Base-by-base conservation (phyloP, 805 yeast genomes). In the Ogataea paradorogensis region DNA sequence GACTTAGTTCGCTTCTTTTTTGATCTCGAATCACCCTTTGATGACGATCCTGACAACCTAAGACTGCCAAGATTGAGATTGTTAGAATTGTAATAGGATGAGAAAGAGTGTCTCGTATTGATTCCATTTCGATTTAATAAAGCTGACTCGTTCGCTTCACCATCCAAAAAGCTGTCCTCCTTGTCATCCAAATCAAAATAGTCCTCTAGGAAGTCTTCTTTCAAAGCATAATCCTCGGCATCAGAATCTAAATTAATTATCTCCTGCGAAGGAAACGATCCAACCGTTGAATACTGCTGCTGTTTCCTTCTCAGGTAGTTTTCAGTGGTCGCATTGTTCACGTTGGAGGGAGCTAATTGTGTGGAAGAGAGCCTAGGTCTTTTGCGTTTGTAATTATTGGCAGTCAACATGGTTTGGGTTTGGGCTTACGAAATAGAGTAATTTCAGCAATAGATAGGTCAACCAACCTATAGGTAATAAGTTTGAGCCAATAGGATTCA, bases 1-100 rank as follows among this genome's bases (percentile, higher is more conserved):
- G 80, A 74, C 29, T 73, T 70, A 0, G 80, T 74, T 52, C 80
- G 61, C 47, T 69, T 69, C 45, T 71, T 73, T 30, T 32, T 43
- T 11, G 34, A 30, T 25, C 38, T 18, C n/a, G 14, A 29, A 14
- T 30, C 28, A 7, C 34, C 34, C 7, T 11, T 9, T 18, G 46
- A 10, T 4, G 45, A 37, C 5, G 38, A 13, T 27, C 28, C 33
- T 3, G 47, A 29, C 14, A 52, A 42, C 26, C 51, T 49, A 16
- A 52, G 37, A 15, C 42, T 45, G 15, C 44, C 42, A 30, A 51
- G 39, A n/a, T 46, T 49, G 15, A 52, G 42, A 20, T 41, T 45
- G 38, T 38, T 39, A 13, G 47, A 23, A 26, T 40, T 39, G 32
- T 42, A 46, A 28, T 43, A 44, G 6, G 53, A 45, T n/a, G 47